Percentiles rank a stretch among this genome's conserved stretches.
Evolutionary conservation across 345 rosid species (phyloP).

Genomic region (Gossypium thurberi): DNA sequence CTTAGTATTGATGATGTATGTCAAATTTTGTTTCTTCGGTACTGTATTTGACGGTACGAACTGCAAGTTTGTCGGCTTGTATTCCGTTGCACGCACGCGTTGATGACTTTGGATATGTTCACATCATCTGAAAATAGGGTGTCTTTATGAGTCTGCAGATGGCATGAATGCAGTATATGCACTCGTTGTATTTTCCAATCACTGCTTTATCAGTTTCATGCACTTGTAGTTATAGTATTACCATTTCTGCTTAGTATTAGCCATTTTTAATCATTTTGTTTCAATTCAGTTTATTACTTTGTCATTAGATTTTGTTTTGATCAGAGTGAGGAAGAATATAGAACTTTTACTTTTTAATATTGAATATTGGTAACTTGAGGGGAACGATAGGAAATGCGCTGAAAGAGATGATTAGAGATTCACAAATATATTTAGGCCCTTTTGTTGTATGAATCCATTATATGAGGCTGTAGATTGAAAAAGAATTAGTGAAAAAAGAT

Average conservation of each 20-base stretch:
- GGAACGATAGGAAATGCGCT: not conserved
- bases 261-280: not conserved
- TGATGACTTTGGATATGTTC: not conserved
- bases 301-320: not conserved
- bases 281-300: not conserved
- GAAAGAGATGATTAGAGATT: not conserved
- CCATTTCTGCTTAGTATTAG: not conserved
- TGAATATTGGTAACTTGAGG: not conserved
- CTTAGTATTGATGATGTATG: not conserved
- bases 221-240: not conserved
- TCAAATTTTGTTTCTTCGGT: not conserved
- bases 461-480: not conserved
- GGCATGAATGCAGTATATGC: not conserved
- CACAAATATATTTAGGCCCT: not conserved
- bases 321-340: not conserved
- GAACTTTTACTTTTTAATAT: not conserved
- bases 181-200: not conserved
- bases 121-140: not conserved
- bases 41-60: not conserved
- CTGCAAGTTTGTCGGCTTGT: slow-evolving; percentile 12
- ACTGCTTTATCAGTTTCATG: not conserved
- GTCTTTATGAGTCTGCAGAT: not conserved
- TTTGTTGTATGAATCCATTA: not conserved
- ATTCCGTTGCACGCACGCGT: not conserved
- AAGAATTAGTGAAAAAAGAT: too few species aligned